These are phyloP conservation scores for Baeospora myosura DNA, from an alignment of 1,284 basidiomycete species.

Conservation along the genomic window DNA sequence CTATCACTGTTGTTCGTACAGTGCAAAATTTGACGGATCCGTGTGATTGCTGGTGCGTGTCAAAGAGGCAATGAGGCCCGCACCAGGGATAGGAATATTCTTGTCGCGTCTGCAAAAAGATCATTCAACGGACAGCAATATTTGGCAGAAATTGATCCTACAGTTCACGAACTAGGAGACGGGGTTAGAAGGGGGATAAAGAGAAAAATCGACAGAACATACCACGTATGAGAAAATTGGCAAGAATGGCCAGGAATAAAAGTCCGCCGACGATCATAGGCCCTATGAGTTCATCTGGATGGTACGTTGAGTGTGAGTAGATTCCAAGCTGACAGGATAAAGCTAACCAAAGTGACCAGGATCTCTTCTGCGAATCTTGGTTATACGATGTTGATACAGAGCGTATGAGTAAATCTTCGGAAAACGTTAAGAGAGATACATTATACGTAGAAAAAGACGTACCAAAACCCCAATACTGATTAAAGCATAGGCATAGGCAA, in stretches of 20 bases:
- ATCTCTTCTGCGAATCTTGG: slow-evolving; percentile 85
- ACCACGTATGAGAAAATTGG: slow-evolving; percentile 85
- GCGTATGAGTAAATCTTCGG: slow-evolving; percentile 76
- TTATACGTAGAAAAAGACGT: slow-evolving; percentile 14
- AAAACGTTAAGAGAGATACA: not conserved
- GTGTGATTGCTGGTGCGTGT: no score
- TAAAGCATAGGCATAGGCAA: slow-evolving; percentile 80
- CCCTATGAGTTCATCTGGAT: slow-evolving; percentile 68
- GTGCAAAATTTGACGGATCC: no score
- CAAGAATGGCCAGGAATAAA: slow-evolving; percentile 79
- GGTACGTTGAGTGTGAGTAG: slow-evolving; percentile 1
- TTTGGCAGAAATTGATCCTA: slow-evolving; percentile 18
- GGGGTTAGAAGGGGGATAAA: slow-evolving; percentile 1
- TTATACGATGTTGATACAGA: slow-evolving; percentile 85
- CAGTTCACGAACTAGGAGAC: slow-evolving; percentile 37
- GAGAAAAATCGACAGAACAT: slow-evolving; percentile 12
- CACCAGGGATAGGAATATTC: slow-evolving; percentile 27
- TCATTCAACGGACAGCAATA: slow-evolving; percentile 4
- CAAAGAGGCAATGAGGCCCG: slow-evolving; percentile 7
- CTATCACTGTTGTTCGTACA: no score
- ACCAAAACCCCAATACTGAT: slow-evolving; percentile 70
- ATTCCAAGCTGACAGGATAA: slow-evolving; percentile 23
- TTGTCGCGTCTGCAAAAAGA: slow-evolving; percentile 21
- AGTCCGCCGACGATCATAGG: slow-evolving; percentile 74
- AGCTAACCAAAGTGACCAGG: slow-evolving; percentile 89